Evolutionary conservation across 2,329 filamentous ascomycete species (phyloP).

Genomic region (Penicillium sp.): DNA sequence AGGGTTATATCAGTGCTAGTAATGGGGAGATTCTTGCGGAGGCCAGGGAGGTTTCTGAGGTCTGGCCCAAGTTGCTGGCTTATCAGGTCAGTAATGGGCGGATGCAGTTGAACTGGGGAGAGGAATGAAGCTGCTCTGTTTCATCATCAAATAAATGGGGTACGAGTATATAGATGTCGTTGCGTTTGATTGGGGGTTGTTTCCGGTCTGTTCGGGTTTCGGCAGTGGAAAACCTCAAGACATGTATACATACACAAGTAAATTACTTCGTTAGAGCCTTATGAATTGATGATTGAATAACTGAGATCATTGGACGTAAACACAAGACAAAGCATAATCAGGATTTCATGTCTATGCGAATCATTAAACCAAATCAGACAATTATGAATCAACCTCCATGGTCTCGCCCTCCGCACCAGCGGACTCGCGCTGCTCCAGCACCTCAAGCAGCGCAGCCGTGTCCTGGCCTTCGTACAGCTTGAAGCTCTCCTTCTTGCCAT

Average conservation of each 20-base stretch:
- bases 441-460: conserved; percentile 81
- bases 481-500: conserved; percentile 70
- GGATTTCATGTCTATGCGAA: conserved; percentile 34
- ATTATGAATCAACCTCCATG: conserved; percentile 59
- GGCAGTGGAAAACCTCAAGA: neutral
- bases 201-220: neutral
- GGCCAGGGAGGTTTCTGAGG: conserved; percentile 69
- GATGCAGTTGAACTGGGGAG: conserved; percentile 79
- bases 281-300: conserved; percentile 10
- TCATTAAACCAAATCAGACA: conserved; percentile 27
- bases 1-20: conserved; percentile 71
- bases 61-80: conserved; percentile 66
- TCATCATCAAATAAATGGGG: neutral
- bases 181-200: neutral
- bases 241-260: conserved; percentile 1
- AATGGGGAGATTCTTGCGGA: conserved; percentile 78
- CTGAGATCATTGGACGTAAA: conserved; percentile 3
- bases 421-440: conserved; percentile 52
- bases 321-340: conserved; percentile 22
- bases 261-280: conserved; percentile 1
- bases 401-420: conserved; percentile 46
- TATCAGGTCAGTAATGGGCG: conserved; percentile 75
- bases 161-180: neutral
- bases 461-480: conserved; percentile 88
- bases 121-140: conserved; percentile 48